Conservation (phyloP, 768 basidiomycete species). For the Russula sp. region DNA sequence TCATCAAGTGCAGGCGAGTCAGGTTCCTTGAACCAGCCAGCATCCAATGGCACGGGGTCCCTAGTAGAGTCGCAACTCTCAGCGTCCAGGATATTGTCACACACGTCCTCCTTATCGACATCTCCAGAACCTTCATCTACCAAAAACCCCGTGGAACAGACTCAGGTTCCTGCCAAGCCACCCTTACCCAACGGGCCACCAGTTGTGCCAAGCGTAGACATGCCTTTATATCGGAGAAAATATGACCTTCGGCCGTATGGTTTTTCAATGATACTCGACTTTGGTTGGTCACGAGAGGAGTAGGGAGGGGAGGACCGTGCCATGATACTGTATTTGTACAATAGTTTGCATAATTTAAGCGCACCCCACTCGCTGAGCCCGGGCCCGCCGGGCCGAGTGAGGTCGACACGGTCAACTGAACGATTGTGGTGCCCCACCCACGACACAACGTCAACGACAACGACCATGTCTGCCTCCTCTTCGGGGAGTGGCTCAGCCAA, state of each 20-base stretch:
- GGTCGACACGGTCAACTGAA: not conserved
- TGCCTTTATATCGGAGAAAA: constrained; percentile 31
- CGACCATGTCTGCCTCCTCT: constrained; percentile 25
- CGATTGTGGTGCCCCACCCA: constrained; percentile 1
- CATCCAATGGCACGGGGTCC: not conserved
- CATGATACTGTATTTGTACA: not conserved
- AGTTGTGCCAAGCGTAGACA: not conserved
- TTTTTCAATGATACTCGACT: constrained; percentile 64
- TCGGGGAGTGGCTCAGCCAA: constrained; percentile 19
- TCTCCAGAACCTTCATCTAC: not conserved
- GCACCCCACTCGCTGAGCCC: not conserved
- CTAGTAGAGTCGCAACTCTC: not conserved
- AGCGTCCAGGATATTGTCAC: not conserved
- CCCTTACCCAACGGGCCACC: not conserved
- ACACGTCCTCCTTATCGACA: not conserved
- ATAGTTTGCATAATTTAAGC: constrained; percentile 4
- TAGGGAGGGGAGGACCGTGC: not conserved
- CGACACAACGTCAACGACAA: not conserved
- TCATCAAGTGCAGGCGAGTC: not conserved
- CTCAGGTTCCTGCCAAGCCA: not conserved
- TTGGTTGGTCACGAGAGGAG: constrained; percentile 48
- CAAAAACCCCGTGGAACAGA: not conserved
- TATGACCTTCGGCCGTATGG: constrained; percentile 71
- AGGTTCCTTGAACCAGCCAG: not conserved
- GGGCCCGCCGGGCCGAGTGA: not conserved